phyloP scores from a whole-genome alignment of 2,329 filamentous ascomycete species.

The Monosporascus sp. region DNA sequence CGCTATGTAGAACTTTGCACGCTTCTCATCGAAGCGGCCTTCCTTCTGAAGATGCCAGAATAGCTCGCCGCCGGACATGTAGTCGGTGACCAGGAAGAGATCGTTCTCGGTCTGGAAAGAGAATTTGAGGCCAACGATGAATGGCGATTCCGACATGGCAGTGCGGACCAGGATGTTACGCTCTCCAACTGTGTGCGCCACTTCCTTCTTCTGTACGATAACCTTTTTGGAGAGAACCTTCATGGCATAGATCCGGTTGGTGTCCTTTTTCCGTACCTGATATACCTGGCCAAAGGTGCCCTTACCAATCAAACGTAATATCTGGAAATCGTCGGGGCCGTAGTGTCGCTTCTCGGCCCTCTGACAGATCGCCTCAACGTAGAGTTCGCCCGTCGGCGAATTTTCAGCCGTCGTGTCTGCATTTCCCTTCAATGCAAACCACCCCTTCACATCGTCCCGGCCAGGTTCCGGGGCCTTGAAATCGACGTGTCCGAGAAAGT shows the following conservation, averaged over 20 bases:
- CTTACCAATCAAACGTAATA: conserved; percentile 93
- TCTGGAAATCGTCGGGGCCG: conserved; percentile 92
- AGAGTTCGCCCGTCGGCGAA: conserved; percentile 79
- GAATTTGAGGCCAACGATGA: conserved; percentile 97
- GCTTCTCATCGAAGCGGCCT: conserved; percentile 86
- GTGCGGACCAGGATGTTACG: conserved; percentile 96
- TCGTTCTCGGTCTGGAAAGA: conserved; percentile 97
- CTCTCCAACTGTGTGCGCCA: conserved; percentile 94
- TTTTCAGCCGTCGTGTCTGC: conserved; percentile 66
- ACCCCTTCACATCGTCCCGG: conserved; percentile 71
- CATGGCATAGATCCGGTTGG: conserved; percentile 95
- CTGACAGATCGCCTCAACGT: conserved; percentile 80
- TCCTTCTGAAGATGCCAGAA: conserved; percentile 99
- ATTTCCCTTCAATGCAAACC: conserved; percentile 77
- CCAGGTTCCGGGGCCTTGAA: conserved; percentile 62
- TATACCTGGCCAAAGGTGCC: conserved; percentile 98
- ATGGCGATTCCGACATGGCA: conserved; percentile 90
- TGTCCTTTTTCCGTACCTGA: conserved; percentile 96
- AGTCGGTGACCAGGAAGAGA: conserved; percentile 96
- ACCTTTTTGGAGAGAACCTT: conserved; percentile 99
- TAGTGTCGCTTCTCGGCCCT: conserved; percentile 85
- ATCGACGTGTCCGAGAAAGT: conserved; percentile 86
- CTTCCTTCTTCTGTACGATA: conserved; percentile 99
- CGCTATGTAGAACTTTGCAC: conserved; percentile 98
- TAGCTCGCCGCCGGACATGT: conserved; percentile 97